Evolutionary conservation across 2,329 filamentous ascomycete species (phyloP), one percentile per base, ranked within the genome.

Genomic region (Rhinocladiella similis): DNA sequence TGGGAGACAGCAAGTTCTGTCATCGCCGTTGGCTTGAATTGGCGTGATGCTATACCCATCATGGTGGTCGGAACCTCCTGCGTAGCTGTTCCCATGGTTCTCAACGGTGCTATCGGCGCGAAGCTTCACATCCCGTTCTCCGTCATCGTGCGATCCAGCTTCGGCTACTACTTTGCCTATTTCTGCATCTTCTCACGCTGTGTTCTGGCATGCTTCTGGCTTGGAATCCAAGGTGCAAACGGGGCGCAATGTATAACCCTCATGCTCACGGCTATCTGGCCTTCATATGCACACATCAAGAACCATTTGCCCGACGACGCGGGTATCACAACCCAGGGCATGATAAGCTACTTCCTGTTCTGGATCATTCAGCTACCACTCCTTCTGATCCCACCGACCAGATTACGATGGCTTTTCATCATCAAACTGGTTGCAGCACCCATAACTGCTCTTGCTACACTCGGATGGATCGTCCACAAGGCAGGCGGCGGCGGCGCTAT

Each of bases 301-400:
- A 86, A 86, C 62, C 69, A 73, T 22, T 75, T 86, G 3, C 77
- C 81, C 0, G 71, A 68, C 1, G 72, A 66, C 3, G 75, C 79
- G 27, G 83, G 83, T 16, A 83, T 84, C 42, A 80, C 78, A 2
- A 82, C 79, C 1, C 76, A 82, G 56, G 80, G 80, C 12, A 76
- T 86, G 75, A 67, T 83, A 22, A 76, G 75, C 33, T 83, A 83
- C 62, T 79, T 86, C 58, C 63, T 86, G n/a, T 83, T 83, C 66
- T 83, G 80, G 79, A 66, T 78, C 0, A 64, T 82, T 1, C 81
- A 83, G 64, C 69, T 84, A 12, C 81, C 78, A 6, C 69, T 85
- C 41, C 67, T 85, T 7, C 70, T 82, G 53, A 83, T 85, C 59
- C 81, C 81, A 29, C 79, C 80, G 1, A 79, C 80, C 51, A 77